These are phyloP conservation scores for Phoma sp. DNA, from an alignment of 2,329 filamentous ascomycete species.

Conservation along the genomic window DNA sequence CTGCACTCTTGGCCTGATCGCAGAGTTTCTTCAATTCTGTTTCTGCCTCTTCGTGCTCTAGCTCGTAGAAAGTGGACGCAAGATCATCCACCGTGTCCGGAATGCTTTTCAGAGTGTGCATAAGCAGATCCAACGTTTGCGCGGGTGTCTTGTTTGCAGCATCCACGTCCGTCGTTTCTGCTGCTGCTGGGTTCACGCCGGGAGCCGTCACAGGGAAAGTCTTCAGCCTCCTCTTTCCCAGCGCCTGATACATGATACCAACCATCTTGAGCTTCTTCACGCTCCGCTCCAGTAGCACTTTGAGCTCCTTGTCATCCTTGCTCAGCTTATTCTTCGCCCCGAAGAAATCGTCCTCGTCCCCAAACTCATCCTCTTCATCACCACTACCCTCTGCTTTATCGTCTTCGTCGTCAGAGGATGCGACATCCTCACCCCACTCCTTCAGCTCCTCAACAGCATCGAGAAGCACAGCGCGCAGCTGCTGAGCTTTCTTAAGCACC, in stretches of 20 bases:
- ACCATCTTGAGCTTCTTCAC: constrained; percentile 71
- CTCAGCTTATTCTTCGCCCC: constrained; percentile 63
- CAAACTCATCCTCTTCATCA: constrained; percentile 44
- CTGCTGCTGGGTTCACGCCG: not conserved
- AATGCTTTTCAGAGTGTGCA: constrained; percentile 63
- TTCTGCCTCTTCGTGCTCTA: constrained; percentile 66
- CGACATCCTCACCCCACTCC: constrained; percentile 81
- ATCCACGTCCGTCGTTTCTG: constrained; percentile 9
- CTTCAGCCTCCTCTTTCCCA: constrained; percentile 73
- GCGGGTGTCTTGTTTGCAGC: constrained; percentile 20
- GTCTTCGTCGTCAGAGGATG: constrained; percentile 59
- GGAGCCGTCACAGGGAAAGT: constrained; percentile 42
- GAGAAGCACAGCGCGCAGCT: constrained; percentile 76
- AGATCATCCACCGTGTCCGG: constrained; percentile 74
- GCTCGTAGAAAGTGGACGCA: constrained; percentile 74
- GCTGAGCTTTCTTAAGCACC: constrained; percentile 72
- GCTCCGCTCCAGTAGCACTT: constrained; percentile 68
- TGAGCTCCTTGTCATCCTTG: constrained; percentile 68
- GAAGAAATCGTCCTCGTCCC: constrained; percentile 69
- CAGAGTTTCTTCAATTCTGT: constrained; percentile 65
- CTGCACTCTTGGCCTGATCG: constrained; percentile 62
- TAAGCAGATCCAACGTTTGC: constrained; percentile 59
- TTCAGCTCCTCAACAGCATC: constrained; percentile 87
- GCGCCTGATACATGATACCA: constrained; percentile 70
- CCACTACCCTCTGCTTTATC: constrained; percentile 47